Base-by-base conservation (phyloP, 208 protist species). In the Trypanosoma mega region DNA sequence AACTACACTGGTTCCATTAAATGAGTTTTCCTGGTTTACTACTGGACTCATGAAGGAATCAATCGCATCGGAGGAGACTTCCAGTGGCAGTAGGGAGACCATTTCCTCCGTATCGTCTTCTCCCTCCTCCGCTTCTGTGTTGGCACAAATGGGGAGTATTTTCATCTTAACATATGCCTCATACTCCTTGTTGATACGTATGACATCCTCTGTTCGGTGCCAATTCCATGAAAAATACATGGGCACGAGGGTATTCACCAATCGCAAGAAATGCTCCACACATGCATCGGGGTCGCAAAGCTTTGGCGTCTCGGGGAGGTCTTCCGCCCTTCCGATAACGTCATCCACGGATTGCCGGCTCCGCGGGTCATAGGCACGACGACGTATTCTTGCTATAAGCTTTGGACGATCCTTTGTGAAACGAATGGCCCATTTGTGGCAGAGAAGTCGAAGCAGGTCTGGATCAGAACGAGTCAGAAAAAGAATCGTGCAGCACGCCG, bases 221-320 rank as follows among this genome's bases (percentile, higher is more conserved):
- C 88, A 95, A 70, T 95, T 95, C 69, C 78, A 95, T 26, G 82
- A 92, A 55, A 95, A 95, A 62, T 95, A 95, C 56, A 83, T 74
- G 30, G 75, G 75, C n/a, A 87, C 71, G 16, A 94, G 74, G 3
- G 87, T 88, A 46, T 92, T 87, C 2, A 94, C 54, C 37, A 94
- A 82, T 8, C 57, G 66, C 14, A 94, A 52, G 43, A 94, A 78
- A 60, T 94, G 80, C 41, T 90, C 75, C 14, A 92, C 82, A 18
- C 72, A 76, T 27, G 68, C 76, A 23, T 86, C 72, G 1, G 76
- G 60, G 48, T 90, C 70, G 41, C 75, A 82, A 14, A 68, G 21
- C 24, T 66, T 55, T 33, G 51, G 44, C 5, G 30, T 31, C 18
- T n/a, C 39, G 1, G 29, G 39, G 2, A 59, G 21, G 4, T 73